phyloP scores from a whole-genome alignment of 148 eudicot species.

The Tetragonia tetragonoides region DNA sequence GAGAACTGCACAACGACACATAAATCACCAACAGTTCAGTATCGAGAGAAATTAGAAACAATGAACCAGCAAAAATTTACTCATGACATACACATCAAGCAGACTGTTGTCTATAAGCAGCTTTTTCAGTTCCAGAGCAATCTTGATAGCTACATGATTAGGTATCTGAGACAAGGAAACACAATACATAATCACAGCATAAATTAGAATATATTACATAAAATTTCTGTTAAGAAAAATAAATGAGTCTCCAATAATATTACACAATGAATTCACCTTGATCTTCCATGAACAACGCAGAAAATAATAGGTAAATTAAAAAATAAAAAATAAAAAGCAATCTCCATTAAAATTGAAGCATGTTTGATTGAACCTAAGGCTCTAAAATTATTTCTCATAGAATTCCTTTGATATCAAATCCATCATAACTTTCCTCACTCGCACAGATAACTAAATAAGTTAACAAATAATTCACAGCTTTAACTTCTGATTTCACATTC shows the following conservation, averaged over 20 bases:
- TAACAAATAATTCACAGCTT: too few species aligned
- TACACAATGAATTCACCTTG: neutral
- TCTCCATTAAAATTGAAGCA: neutral
- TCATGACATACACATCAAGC: conserved; percentile 79
- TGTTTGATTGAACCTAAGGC: too few species aligned
- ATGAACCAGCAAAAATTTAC: neutral
- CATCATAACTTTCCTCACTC: neutral
- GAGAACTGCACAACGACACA: conserved; percentile 63
- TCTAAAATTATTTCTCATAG: too few species aligned
- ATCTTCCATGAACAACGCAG: neutral
- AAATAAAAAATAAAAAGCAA: too few species aligned
- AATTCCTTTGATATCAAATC: too few species aligned
- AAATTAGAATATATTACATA: neutral
- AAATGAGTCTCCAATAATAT: neutral
- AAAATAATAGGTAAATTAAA: too few species aligned
- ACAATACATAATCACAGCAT: neutral
- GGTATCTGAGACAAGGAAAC: conserved; percentile 63
- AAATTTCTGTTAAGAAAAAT: neutral
- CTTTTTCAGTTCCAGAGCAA: conserved; percentile 94
- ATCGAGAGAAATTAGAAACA: conserved; percentile 8
- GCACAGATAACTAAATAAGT: too few species aligned
- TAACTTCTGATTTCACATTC: too few species aligned
- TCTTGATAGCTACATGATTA: conserved; percentile 93
- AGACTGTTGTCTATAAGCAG: conserved; percentile 93
- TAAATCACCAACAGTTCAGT: neutral